phyloP scores from a whole-genome alignment of 2,329 filamentous ascomycete species.

The Colletotrichum nymphaeae region DNA sequence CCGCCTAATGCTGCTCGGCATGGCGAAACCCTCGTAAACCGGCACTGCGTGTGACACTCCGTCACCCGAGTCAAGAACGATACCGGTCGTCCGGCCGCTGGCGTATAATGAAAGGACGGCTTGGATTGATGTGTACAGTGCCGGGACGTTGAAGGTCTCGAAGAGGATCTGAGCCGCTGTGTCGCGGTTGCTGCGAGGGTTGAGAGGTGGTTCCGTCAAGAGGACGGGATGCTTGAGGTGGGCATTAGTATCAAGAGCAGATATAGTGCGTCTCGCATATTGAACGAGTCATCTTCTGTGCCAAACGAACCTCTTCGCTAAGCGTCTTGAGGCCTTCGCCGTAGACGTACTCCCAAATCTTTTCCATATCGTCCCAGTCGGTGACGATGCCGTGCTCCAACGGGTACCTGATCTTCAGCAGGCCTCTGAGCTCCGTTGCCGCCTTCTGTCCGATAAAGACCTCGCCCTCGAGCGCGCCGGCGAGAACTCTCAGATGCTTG shows the following conservation, averaged over 20 bases:
- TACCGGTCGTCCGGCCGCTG: constrained; percentile 93
- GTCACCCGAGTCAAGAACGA: constrained; percentile 94
- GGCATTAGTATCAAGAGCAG: constrained; percentile 35
- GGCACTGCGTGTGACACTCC: constrained; percentile 97
- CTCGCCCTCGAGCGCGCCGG: constrained; percentile 96
- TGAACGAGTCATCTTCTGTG: neutral
- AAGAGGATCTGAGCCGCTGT: constrained; percentile 97
- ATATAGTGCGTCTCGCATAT: neutral
- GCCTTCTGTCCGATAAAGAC: constrained; percentile 94
- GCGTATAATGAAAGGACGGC: constrained; percentile 96
- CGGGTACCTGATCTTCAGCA: constrained; percentile 96
- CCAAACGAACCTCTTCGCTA: constrained; percentile 82
- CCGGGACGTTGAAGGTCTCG: constrained; percentile 98
- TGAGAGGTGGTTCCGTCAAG: constrained; percentile 94
- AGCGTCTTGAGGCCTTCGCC: constrained; percentile 95
- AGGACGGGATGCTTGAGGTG: constrained; percentile 84
- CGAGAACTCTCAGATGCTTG: constrained; percentile 93
- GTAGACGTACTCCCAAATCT: constrained; percentile 99
- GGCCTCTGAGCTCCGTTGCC: constrained; percentile 87
- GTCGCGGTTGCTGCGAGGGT: constrained; percentile 95
- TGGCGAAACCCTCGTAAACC: constrained; percentile 97
- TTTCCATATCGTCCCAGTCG: constrained; percentile 99
- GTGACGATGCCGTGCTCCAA: constrained; percentile 98
- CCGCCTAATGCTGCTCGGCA: constrained; percentile 92
- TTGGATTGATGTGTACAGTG: constrained; percentile 96